These are phyloP conservation scores for Hordeum marinum DNA, from an alignment of 176 grass and related monocot genomes.

Conservation along the genomic window DNA sequence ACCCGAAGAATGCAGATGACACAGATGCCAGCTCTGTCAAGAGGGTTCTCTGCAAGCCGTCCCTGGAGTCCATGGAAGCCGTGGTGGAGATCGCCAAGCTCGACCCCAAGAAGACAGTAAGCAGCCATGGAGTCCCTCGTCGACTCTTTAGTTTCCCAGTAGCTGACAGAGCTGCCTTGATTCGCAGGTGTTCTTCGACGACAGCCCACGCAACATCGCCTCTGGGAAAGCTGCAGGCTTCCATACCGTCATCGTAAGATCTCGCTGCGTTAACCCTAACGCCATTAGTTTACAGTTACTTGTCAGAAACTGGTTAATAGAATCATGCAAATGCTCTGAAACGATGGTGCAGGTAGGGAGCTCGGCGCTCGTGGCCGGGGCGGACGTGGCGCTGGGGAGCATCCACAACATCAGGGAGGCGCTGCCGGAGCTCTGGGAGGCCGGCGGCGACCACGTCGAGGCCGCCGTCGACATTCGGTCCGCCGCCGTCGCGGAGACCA, in stretches of 20 bases:
- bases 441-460: slow-evolving; percentile 41
- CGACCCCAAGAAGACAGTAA: slow-evolving; percentile 71
- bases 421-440: slow-evolving; percentile 80
- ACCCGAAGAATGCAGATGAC: neutral
- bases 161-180: neutral
- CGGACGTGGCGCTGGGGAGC: slow-evolving; percentile 85
- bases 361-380: slow-evolving; percentile 54
- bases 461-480: slow-evolving; percentile 40
- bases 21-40: neutral
- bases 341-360: slow-evolving; percentile 64
- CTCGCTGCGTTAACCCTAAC: neutral
- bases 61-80: slow-evolving; percentile 79
- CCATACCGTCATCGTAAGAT: slow-evolving; percentile 72
- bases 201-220: slow-evolving; percentile 84
- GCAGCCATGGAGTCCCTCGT: neutral
- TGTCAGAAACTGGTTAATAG: neutral
- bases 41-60: slow-evolving; percentile 81
- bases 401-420: slow-evolving; percentile 96
- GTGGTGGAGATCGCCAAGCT: slow-evolving; percentile 68
- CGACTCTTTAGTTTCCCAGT: too few species aligned
- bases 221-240: slow-evolving; percentile 77
- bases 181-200: slow-evolving; percentile 85
- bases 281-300: neutral
- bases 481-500: slow-evolving; percentile 45
- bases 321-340: neutral